phyloP scores from a whole-genome alignment of 345 rosid species.

The Salix caprea region DNA sequence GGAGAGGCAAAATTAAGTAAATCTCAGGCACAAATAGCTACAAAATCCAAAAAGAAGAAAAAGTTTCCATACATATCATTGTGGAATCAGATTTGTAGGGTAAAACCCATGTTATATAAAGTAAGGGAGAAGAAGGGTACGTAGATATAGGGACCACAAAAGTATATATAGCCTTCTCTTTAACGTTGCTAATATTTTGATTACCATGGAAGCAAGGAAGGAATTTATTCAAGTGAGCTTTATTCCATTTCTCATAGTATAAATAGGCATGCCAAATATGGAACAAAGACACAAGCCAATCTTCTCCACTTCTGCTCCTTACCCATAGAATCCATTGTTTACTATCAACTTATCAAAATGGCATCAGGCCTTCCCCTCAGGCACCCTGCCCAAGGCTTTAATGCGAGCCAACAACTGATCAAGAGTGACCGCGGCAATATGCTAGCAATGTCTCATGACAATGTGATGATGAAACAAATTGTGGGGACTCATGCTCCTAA shows the following conservation, averaged over 20 bases:
- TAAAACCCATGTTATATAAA: not conserved
- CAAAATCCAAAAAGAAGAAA: too few relatives aligned
- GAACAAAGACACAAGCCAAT: slow-evolving; percentile 9
- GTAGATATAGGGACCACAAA: not conserved
- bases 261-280: slow-evolving; percentile 18
- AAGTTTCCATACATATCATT: not conserved
- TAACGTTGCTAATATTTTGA: slow-evolving; percentile 19
- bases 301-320: not conserved
- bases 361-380: not conserved
- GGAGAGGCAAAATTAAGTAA: too few relatives aligned
- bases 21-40: too few relatives aligned
- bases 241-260: slow-evolving; percentile 29
- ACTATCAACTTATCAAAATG: too few relatives aligned
- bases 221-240: slow-evolving; percentile 45
- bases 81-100: not conserved
- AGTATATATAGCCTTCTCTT: not conserved
- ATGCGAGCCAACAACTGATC: slow-evolving; percentile 3
- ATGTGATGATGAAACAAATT: slow-evolving; percentile 54
- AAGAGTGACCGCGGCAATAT: slow-evolving; percentile 44
- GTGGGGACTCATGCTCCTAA: slow-evolving; percentile 57
- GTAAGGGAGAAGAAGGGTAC: not conserved
- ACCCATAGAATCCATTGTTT: not conserved
- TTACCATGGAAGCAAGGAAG: slow-evolving; percentile 42
- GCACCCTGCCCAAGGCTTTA: not conserved
- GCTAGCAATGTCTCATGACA: slow-evolving; percentile 54